phyloP scores from a whole-genome alignment of 768 basidiomycete species.

The Piloderma croceum region DNA sequence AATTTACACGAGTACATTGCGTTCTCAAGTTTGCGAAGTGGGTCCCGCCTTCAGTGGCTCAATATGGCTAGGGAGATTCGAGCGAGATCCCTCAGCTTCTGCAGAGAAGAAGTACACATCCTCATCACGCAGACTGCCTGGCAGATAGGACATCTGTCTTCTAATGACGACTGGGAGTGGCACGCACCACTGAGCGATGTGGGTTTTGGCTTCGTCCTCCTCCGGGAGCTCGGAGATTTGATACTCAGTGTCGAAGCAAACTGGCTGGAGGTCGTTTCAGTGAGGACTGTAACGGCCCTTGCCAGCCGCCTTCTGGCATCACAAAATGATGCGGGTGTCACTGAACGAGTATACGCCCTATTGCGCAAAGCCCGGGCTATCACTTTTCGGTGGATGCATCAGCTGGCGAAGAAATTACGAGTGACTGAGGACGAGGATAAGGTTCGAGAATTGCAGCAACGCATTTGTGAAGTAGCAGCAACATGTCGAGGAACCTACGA shows the following conservation, averaged over 20 bases:
- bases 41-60: conserved; percentile 42
- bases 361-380: conserved; percentile 28
- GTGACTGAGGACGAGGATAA: too few relatives aligned
- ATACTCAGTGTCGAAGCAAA: conserved; percentile 34
- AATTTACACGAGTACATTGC: conserved; percentile 41
- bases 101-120: conserved; percentile 33
- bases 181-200: conserved; percentile 32
- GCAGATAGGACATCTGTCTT: conserved; percentile 34
- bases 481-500: conserved; percentile 38
- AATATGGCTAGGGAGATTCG: conserved; percentile 46
- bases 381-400: conserved; percentile 31
- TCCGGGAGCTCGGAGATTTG: conserved; percentile 31
- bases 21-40: conserved; percentile 42
- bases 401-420: conserved; percentile 25
- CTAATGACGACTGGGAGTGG: conserved; percentile 25
- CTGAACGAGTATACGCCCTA: conserved; percentile 16
- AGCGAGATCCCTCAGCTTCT: conserved; percentile 33
- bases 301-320: conserved; percentile 33
- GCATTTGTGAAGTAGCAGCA: conserved; percentile 31
- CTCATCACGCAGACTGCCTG: conserved; percentile 40
- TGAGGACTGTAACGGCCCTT: conserved; percentile 31
- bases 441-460: conserved; percentile 15
- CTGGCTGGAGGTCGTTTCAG: conserved; percentile 33
- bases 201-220: conserved; percentile 31
- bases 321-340: conserved; percentile 6